Conservation (phyloP, 2,329 filamentous ascomycete species). For the Samsoniella hepiali region DNA sequence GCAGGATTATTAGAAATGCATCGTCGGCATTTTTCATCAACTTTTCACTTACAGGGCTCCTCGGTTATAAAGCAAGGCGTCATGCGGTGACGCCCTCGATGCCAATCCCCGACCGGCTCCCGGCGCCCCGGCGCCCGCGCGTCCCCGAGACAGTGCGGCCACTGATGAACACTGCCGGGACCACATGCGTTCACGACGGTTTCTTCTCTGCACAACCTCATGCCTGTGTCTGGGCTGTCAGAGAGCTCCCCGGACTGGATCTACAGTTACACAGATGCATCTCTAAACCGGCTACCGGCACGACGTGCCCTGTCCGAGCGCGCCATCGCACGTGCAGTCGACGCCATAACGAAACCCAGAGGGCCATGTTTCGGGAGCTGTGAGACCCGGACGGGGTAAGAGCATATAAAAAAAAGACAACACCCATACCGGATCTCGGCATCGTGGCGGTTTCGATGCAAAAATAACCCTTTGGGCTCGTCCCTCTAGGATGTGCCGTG, state of each 20-base stretch:
- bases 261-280: neutral
- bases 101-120: neutral
- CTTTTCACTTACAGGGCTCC: neutral
- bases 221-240: neutral
- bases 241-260: neutral
- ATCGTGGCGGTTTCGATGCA: neutral
- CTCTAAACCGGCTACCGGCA: slow-evolving; percentile 5
- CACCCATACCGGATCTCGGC: neutral
- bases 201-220: neutral
- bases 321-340: neutral
- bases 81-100: neutral
- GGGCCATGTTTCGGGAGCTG: neutral
- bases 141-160: neutral
- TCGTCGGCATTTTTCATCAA: neutral
- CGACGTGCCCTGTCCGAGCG: slow-evolving; percentile 4
- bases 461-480: neutral
- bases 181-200: neutral
- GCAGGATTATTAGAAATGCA: neutral
- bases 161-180: neutral
- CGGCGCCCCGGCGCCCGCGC: neutral
- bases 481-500: neutral
- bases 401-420: neutral
- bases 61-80: neutral
- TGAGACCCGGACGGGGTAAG: neutral
- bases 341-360: neutral